These are phyloP conservation scores for Solanum hybrid DNA, from an alignment of 305 asterid species.

Conservation along the genomic window DNA sequence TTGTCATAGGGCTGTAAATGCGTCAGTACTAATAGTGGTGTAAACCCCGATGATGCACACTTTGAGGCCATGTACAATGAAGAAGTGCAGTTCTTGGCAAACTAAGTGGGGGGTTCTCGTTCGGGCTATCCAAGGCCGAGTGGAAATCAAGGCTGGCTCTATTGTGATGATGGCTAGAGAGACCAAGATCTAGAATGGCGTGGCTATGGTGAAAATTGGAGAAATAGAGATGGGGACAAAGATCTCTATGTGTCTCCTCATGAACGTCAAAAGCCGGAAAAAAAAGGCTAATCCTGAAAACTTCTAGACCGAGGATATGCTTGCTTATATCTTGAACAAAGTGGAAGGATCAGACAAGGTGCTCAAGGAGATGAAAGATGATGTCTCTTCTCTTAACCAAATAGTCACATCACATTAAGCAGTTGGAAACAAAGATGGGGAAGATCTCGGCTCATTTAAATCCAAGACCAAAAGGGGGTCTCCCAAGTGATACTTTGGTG, in stretches of 20 bases:
- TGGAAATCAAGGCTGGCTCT: background rate
- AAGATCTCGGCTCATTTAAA: too few relatives aligned
- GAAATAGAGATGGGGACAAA: background rate
- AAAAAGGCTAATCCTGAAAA: background rate
- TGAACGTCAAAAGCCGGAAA: background rate
- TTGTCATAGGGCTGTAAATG: background rate
- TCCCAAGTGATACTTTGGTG: background rate
- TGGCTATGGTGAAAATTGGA: background rate
- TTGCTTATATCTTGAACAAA: background rate
- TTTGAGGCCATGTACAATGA: background rate
- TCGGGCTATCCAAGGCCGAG: too few relatives aligned
- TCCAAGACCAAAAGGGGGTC: too few relatives aligned
- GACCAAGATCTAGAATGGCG: background rate
- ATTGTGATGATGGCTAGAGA: background rate
- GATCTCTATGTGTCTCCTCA: background rate
- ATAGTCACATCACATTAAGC: background rate
- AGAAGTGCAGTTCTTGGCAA: background rate
- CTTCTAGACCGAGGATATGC: background rate
- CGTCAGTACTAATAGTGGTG: background rate
- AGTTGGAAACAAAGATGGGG: background rate
- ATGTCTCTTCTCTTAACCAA: background rate
- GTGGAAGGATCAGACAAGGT: background rate
- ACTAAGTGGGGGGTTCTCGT: background rate
- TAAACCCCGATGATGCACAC: background rate
- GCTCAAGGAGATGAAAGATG: background rate